Percentiles rank a stretch among this genome's conserved stretches.
Conservation (phyloP, 352 stramenopile genomes). For the Blastocystis sp. region DNA sequence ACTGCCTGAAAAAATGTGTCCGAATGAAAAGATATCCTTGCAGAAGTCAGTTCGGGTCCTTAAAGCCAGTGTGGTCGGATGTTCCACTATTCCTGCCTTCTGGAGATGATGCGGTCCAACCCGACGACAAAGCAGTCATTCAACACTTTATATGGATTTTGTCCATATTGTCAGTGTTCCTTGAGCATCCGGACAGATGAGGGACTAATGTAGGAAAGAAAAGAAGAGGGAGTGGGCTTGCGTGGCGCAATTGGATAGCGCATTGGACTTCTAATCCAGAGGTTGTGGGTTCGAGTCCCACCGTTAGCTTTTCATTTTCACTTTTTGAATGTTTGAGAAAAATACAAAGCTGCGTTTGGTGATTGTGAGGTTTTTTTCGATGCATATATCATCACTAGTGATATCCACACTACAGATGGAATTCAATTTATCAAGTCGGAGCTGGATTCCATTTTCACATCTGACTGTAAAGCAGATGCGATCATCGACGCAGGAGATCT, state of each 20-base stretch:
- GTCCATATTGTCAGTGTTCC: slow-evolving; percentile 39
- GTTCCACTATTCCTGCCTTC: slow-evolving; percentile 44
- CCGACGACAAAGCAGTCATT: slow-evolving; percentile 52
- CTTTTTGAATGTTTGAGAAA: not conserved
- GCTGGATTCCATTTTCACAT: not conserved
- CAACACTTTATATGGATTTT: slow-evolving; percentile 40
- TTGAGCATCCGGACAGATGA: not conserved
- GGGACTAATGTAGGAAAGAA: not conserved
- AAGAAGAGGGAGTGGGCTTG: not conserved
- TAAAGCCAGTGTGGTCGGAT: not conserved
- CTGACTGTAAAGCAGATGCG: not conserved
- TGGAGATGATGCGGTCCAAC: slow-evolving; percentile 51
- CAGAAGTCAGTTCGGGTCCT: not conserved
- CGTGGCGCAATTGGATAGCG: slow-evolving; percentile 31
- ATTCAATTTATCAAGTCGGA: not conserved
- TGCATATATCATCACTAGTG: not conserved
- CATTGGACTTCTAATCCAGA: not conserved
- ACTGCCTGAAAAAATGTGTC: slow-evolving; percentile 27
- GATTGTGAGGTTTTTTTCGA: not conserved
- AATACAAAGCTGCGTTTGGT: not conserved
- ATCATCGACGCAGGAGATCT: not conserved
- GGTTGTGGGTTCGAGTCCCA: not conserved
- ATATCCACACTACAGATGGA: not conserved
- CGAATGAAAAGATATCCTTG: slow-evolving; percentile 37
- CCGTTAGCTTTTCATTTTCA: no score